Evolutionary conservation across 1,139 yeast genomes (phyloP).

Genomic region (Barnettozyma hawaiiensis): DNA sequence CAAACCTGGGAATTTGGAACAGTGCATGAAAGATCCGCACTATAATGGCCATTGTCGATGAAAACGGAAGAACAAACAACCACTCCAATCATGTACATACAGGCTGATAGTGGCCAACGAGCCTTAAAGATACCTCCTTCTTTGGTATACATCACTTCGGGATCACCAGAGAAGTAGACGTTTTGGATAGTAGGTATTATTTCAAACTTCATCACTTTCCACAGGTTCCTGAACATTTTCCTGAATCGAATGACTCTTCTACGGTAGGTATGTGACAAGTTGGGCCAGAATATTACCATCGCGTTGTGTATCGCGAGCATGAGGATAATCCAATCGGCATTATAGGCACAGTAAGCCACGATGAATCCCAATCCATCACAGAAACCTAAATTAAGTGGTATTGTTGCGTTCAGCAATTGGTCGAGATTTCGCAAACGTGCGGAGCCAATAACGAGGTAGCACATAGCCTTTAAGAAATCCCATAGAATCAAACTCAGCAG

Average conservation of each 20-base stretch:
- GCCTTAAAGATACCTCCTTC: conserved; percentile 22
- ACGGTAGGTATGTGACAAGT: conserved; percentile 9
- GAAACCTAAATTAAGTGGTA: conserved; percentile 2
- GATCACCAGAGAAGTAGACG: conserved; percentile 4
- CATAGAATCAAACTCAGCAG: conserved; percentile 14
- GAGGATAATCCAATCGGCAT: conserved; percentile 18
- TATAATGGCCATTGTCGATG: conserved; percentile 12
- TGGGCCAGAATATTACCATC: conserved; percentile 18
- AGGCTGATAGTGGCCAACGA: conserved; percentile 3
- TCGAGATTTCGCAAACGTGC: conserved; percentile 6
- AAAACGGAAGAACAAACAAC: conserved; percentile 12
- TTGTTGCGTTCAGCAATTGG: not conserved
- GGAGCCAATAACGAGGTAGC: conserved; percentile 10
- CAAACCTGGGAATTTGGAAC: conserved; percentile 16
- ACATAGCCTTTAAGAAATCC: conserved; percentile 19
- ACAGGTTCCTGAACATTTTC: conserved; percentile 7
- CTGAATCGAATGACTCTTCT: conserved; percentile 11
- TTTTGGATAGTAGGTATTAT: not conserved
- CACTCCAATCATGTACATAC: not conserved
- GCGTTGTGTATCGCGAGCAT: conserved; percentile 20
- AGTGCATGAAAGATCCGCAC: conserved; percentile 15
- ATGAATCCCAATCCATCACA: conserved; percentile 22
- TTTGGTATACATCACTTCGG: conserved; percentile 7
- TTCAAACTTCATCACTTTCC: not conserved
- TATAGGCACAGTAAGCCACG: conserved; percentile 9